Percentiles rank a stretch among this genome's conserved stretches.
Conservation (phyloP, 2,329 filamentous ascomycete genomes). For the Erysiphe pulchra region DNA sequence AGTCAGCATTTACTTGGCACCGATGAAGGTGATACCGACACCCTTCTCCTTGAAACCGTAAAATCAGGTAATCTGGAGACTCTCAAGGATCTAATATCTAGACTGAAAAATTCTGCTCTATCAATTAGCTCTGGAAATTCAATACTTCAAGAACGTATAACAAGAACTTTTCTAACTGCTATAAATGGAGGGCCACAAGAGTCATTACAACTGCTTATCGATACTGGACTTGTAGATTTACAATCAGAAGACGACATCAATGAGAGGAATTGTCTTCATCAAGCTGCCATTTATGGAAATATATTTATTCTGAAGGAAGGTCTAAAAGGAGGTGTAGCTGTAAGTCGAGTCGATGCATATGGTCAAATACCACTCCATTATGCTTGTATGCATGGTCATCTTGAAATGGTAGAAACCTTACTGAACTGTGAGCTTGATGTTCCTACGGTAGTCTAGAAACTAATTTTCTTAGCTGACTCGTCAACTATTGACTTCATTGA, state of each 20-base stretch:
- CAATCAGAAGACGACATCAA: conserved; percentile 94
- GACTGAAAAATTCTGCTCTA: conserved; percentile 31
- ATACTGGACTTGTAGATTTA: conserved; percentile 66
- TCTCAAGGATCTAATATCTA: conserved; percentile 55
- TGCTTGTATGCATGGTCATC: conserved; percentile 76
- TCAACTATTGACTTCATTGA: conserved; percentile 70
- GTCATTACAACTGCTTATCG: conserved; percentile 49
- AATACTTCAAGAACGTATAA: conserved; percentile 47
- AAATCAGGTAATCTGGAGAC: conserved; percentile 55
- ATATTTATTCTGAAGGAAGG: conserved; percentile 51
- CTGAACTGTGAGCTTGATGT: conserved; percentile 26
- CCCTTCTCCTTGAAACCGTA: conserved; percentile 67
- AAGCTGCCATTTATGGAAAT: conserved; percentile 86
- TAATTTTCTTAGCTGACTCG: conserved; percentile 26
- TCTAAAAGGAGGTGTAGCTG: conserved; percentile 48
- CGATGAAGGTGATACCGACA: conserved; percentile 75
- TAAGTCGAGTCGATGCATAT: conserved; percentile 70
- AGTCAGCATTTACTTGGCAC: conserved; percentile 42
- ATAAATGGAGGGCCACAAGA: conserved; percentile 64
- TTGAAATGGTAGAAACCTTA: conserved; percentile 57
- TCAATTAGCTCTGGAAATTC: conserved; percentile 31
- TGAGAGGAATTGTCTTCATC: conserved; percentile 84
- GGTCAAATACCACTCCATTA: conserved; percentile 85
- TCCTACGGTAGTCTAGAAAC: neutral
- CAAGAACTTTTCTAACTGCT: conserved; percentile 69